These are phyloP conservation scores for Fraxinus nigra DNA, from an alignment of 305 asterid genomes.

Conservation along the genomic window DNA sequence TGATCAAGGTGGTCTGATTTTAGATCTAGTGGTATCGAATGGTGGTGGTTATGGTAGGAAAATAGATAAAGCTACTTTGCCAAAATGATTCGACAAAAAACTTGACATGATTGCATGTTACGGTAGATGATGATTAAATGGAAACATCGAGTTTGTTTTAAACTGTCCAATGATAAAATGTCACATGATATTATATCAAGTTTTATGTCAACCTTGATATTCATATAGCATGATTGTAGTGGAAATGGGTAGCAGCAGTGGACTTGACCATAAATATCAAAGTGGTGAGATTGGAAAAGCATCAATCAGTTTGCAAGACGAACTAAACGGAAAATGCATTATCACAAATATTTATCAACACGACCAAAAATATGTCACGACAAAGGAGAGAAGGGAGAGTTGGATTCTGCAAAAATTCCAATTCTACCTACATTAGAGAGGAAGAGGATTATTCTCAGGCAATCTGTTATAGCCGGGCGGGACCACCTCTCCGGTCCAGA, in stretches of 20 bases:
- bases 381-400: conserved; percentile 15
- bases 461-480: conserved; percentile 51
- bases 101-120: too few species aligned
- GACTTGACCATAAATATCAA: too few species aligned
- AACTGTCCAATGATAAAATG: too few species aligned
- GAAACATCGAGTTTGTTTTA: too few species aligned
- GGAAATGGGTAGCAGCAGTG: too few species aligned
- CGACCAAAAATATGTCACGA: conserved; percentile 4
- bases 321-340: not conserved
- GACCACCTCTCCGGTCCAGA: conserved; percentile 38
- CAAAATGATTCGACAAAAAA: too few species aligned
- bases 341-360: conserved; percentile 7
- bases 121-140: too few species aligned
- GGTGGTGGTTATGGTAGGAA: not conserved
- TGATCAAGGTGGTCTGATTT: not conserved
- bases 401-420: conserved; percentile 42
- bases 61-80: too few species aligned
- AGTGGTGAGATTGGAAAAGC: too few species aligned
- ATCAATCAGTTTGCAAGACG: not conserved
- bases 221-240: too few species aligned
- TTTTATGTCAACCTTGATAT: too few species aligned
- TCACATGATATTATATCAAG: too few species aligned
- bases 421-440: conserved; percentile 33
- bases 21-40: not conserved
- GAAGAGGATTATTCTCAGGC: conserved; percentile 37